These are phyloP conservation scores for Bipolaris gigantea DNA, from an alignment of 2,329 filamentous ascomycete genomes.

Conservation along the genomic window DNA sequence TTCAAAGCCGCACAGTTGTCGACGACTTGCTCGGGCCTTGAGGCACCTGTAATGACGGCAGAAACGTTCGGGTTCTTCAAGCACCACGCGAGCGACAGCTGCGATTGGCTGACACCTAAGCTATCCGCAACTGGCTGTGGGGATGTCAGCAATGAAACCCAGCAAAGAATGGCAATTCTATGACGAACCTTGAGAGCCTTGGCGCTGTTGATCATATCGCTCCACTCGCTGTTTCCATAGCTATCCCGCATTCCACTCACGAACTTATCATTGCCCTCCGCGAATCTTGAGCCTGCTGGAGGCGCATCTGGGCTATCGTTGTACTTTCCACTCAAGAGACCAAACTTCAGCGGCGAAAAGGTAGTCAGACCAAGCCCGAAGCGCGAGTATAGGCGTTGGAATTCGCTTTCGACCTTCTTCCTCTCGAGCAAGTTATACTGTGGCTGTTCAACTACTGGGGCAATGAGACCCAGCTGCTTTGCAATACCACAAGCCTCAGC, in stretches of 20 bases:
- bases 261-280: conserved; percentile 60
- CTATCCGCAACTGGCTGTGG: conserved; percentile 60
- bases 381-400: conserved; percentile 56
- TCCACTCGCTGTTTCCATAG: conserved; percentile 57
- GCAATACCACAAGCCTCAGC: conserved; percentile 61
- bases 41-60: conserved; percentile 35
- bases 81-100: conserved; percentile 42
- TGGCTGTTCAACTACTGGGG: conserved; percentile 55
- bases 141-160: conserved; percentile 7
- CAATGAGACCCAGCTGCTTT: conserved; percentile 62
- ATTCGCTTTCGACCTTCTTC: conserved; percentile 62
- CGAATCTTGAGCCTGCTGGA: conserved; percentile 60
- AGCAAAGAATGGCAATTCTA: background rate
- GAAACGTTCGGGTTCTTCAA: conserved; percentile 42
- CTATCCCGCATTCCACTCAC: conserved; percentile 51
- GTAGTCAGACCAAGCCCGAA: conserved; percentile 59
- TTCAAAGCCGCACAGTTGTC: conserved; percentile 49
- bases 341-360: conserved; percentile 60
- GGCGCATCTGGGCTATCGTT: conserved; percentile 58
- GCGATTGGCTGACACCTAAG: conserved; percentile 60
- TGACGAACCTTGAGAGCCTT: conserved; percentile 42
- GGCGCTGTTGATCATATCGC: conserved; percentile 61
- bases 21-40: conserved; percentile 34
- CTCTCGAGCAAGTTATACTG: conserved; percentile 63
- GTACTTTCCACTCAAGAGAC: conserved; percentile 64